Evolutionary conservation across 2,329 filamentous ascomycete genomes (phyloP).

Genomic region (Paradendryphiella salina): DNA sequence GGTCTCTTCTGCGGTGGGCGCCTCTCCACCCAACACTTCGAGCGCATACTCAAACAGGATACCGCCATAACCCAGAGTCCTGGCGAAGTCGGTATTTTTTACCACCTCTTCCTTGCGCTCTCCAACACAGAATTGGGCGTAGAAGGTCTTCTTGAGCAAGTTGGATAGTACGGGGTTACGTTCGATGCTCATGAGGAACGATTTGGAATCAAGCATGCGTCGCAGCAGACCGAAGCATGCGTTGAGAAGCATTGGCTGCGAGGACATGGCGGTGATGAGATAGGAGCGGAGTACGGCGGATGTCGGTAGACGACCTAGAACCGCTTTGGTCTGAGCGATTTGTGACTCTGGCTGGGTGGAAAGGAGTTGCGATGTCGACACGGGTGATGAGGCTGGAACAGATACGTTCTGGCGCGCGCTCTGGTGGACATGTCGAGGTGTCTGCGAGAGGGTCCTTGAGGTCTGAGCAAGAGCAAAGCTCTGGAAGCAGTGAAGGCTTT

Average conservation of each 20-base stretch:
- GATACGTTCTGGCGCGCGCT: constrained; percentile 39
- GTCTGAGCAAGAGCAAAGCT: constrained; percentile 25
- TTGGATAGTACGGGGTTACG: constrained; percentile 70
- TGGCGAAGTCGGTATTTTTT: constrained; percentile 60
- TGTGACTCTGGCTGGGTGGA: constrained; percentile 19
- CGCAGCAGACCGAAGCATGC: constrained; percentile 71
- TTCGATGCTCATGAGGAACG: constrained; percentile 71
- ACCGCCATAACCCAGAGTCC: constrained; percentile 81
- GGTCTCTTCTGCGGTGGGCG: constrained; percentile 58
- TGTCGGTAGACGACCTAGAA: constrained; percentile 69
- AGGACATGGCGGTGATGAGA: constrained; percentile 69
- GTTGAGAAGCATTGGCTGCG: constrained; percentile 67
- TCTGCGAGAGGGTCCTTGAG: constrained; percentile 24
- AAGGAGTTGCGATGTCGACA: constrained; percentile 24
- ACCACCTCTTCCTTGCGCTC: constrained; percentile 71
- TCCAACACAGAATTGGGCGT: constrained; percentile 88
- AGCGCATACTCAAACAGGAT: constrained; percentile 83
- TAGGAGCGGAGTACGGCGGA: constrained; percentile 69
- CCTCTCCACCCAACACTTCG: constrained; percentile 72
- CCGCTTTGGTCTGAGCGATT: constrained; percentile 19
- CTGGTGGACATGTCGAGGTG: constrained; percentile 37
- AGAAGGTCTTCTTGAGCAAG: constrained; percentile 80
- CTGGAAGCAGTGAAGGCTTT: constrained; percentile 31
- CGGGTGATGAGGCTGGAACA: constrained; percentile 25
- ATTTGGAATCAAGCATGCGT: constrained; percentile 69